phyloP scores from a whole-genome alignment of 1,284 basidiomycete genomes.

The Naganishia cerealis region DNA sequence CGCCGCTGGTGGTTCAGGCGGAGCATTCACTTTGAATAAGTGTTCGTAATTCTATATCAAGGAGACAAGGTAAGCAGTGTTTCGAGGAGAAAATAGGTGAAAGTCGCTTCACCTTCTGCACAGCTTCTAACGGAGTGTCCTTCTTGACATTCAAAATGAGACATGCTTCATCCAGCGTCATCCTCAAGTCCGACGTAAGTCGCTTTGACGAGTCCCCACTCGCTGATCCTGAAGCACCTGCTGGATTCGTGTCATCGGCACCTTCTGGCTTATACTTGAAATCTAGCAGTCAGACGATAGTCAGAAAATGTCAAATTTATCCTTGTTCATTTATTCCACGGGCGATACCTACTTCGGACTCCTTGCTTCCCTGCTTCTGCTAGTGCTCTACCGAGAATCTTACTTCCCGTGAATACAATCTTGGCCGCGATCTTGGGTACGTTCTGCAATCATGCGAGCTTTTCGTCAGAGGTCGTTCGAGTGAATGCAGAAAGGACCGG shows the following conservation, averaged over 20 bases:
- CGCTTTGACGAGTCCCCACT: constrained; percentile 60
- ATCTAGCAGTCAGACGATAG: constrained; percentile 59
- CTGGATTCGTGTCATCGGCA: constrained; percentile 42
- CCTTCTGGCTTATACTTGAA: constrained; percentile 70
- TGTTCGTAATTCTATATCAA: constrained; percentile 78
- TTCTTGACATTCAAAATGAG: constrained; percentile 89
- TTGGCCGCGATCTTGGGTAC: constrained; percentile 76
- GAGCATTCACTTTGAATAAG: constrained; percentile 83
- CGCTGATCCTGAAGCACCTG: constrained; percentile 37
- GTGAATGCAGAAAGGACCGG: not conserved
- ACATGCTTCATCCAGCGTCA: constrained; percentile 94
- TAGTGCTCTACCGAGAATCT: constrained; percentile 88
- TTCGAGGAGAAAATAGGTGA: not conserved
- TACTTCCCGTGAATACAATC: constrained; percentile 74
- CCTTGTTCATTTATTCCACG: not conserved
- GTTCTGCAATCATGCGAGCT: constrained; percentile 43
- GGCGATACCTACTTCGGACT: constrained; percentile 71
- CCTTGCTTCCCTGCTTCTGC: constrained; percentile 88
- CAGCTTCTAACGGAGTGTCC: constrained; percentile 66
- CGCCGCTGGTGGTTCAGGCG: constrained; percentile 60
- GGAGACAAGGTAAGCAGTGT: constrained; percentile 5
- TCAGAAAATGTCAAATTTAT: not conserved
- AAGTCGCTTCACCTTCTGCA: constrained; percentile 65
- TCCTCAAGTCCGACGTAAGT: constrained; percentile 72
- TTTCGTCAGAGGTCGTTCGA: not conserved